These are phyloP conservation scores for Rhizopogon rudus DNA, from an alignment of 768 basidiomycete genomes.

Conservation along the genomic window DNA sequence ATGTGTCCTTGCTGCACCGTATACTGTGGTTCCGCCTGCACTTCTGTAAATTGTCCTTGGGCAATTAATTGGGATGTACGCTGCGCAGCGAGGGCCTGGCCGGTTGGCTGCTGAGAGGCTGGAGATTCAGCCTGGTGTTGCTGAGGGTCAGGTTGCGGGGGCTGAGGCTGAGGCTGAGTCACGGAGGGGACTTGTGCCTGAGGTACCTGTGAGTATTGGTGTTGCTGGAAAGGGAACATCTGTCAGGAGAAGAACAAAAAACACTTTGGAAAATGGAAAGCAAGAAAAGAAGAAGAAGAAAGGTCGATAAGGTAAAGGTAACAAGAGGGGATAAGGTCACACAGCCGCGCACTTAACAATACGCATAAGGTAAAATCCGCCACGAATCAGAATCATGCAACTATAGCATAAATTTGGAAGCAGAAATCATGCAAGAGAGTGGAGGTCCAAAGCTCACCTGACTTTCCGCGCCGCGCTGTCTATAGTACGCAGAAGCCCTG, in stretches of 20 bases:
- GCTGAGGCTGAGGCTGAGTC: too few species aligned
- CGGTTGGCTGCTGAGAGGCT: slow-evolving; percentile 1
- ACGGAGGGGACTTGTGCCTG: slow-evolving; percentile 12
- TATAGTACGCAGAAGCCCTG: not conserved
- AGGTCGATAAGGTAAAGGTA: not conserved
- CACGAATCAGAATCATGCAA: too few species aligned
- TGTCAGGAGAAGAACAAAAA: slow-evolving; percentile 9
- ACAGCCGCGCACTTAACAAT: too few species aligned
- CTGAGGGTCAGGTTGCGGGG: not conserved
- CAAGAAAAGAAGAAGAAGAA: slow-evolving; percentile 7
- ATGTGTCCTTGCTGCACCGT: not conserved
- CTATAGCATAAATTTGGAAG: not conserved
- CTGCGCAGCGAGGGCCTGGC: slow-evolving; percentile 11
- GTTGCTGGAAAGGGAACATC: slow-evolving; percentile 23
- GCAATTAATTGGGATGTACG: slow-evolving; percentile 10
- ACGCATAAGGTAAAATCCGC: not conserved
- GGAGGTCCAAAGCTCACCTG: not conserved
- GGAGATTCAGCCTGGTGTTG: slow-evolving; percentile 14
- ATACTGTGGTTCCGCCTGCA: not conserved
- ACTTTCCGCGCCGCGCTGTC: not conserved
- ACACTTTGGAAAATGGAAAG: too few species aligned
- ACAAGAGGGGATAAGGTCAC: not conserved
- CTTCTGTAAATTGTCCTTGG: not conserved
- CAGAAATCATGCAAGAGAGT: not conserved
- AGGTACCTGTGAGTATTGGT: slow-evolving; percentile 21